Evolutionary conservation across 345 rosid species (phyloP), one percentile per base, ranked within the genome.

Genomic region (Citrus medica): DNA sequence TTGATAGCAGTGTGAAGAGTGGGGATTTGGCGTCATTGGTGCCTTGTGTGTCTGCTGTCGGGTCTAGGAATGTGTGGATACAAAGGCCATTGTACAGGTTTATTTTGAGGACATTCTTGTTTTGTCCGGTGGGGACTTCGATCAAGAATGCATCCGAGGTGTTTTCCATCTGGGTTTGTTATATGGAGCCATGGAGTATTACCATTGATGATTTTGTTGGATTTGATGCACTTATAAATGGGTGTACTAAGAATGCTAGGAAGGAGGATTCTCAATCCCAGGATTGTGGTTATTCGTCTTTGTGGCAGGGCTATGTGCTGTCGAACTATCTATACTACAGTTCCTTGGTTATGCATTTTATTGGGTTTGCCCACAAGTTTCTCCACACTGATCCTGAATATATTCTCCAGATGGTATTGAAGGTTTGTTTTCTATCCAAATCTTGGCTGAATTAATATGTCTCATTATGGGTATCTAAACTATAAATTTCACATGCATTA

Each of bases 301-400:
- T 77, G 69, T 92, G 98, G 97, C 90, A 86, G 85, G 88, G 85
- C 73, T 95, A 90, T 83, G 92, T 93, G 73, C 73, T 93, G 82
- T 93, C 92, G 32, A 95, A 93, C 80, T 95, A 93, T 84, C 83
- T 95, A 38, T 95, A 91, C 82, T 95, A 95, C 86, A 92, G 92
- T 75, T 95, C 98, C 33, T 59, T 92, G 89, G 89, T 95, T 73
- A 85, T 93, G 97, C 99, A 95, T 90, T 95, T 95, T 75, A 89
- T 91, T 71, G 97, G 97, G 67, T 95, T 95, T 81, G 96, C 96
- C 7, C 99, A 93, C 89, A 95, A 92, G 89, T 95, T 95, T 84
- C 98, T 95, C 84, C 99, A 92, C 81, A 78, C 86, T 13, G 94
- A 95, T 86, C 92, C 97, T 32, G 95, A 89, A 79, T 72, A 79